These are phyloP conservation scores for Pichia sp. DNA, from an alignment of 1,139 yeast species.

Conservation along the genomic window DNA sequence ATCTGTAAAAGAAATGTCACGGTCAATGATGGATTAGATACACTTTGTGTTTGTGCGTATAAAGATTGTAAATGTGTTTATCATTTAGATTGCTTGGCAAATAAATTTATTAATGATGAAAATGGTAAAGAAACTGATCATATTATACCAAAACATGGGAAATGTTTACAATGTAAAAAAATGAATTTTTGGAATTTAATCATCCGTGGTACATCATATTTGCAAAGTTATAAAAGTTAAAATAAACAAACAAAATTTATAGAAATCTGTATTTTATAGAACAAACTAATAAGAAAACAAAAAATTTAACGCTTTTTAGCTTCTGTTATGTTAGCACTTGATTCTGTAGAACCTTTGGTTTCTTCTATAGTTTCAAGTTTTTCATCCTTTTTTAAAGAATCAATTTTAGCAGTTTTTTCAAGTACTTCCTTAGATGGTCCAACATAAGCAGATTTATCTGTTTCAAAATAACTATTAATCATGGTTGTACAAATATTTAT, in stretches of 20 bases:
- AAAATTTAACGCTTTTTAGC: conserved; percentile 28
- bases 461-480: conserved; percentile 13
- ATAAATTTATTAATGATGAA: conserved; percentile 17
- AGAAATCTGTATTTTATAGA: too few species aligned
- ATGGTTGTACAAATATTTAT: conserved; percentile 27
- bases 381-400: neutral
- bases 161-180: conserved; percentile 37
- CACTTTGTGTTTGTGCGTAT: conserved; percentile 34
- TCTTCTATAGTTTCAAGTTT: conserved; percentile 17
- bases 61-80: conserved; percentile 32
- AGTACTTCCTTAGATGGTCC: conserved; percentile 3
- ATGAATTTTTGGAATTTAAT: conserved; percentile 37
- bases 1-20: conserved; percentile 20
- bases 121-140: conserved; percentile 10
- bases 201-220: conserved; percentile 25
- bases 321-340: conserved; percentile 29
- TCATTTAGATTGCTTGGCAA: conserved; percentile 43
- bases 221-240: conserved; percentile 1
- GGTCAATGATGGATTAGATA: conserved; percentile 15
- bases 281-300: too few species aligned
- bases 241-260: too few species aligned
- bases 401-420: conserved; percentile 3
- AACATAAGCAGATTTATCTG: conserved; percentile 11
- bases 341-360: conserved; percentile 23
- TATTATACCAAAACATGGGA: conserved; percentile 37